Conservation (phyloP, 331 rosid genomes). For the Telfairia occidentalis region DNA sequence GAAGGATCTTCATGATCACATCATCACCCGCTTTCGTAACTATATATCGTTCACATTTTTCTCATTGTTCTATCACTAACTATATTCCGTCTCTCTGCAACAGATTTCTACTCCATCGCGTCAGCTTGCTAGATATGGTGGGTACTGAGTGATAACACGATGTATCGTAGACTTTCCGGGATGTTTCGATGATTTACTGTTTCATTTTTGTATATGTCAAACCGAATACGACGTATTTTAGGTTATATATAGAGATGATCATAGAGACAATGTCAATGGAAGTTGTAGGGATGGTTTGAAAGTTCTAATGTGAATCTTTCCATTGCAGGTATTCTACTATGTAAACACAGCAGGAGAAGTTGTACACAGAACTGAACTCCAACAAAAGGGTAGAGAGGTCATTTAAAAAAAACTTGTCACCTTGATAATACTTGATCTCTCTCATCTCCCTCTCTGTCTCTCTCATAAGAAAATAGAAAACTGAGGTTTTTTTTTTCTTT, state of each 20-base stretch:
- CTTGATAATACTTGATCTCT: not conserved
- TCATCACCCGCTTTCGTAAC: not conserved
- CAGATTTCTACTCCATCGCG: not conserved
- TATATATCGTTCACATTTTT: not conserved
- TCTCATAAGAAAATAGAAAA: not conserved
- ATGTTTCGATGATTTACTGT: not conserved
- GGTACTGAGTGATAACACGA: not conserved
- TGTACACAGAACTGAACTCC: not conserved
- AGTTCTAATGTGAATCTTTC: not conserved
- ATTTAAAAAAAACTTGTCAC: not conserved
- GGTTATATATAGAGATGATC: not conserved
- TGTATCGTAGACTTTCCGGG: no score
- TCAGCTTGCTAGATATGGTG: not conserved
- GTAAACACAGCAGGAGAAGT: not conserved
- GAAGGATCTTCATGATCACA: no score
- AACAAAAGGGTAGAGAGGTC: not conserved
- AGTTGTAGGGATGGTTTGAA: not conserved
- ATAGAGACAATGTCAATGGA: not conserved
- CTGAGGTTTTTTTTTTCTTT: no score
- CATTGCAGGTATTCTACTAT: not conserved
- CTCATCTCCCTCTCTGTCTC: not conserved
- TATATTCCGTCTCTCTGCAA: not conserved
- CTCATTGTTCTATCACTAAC: not conserved
- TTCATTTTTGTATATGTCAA: not conserved
- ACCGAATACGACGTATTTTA: not conserved